A percentile compares a stretch with the other conserved stretches of the same genome.
These are phyloP conservation scores for Moesziomyces antarcticus DNA, from an alignment of 1,284 basidiomycete species.

Conservation along the genomic window DNA sequence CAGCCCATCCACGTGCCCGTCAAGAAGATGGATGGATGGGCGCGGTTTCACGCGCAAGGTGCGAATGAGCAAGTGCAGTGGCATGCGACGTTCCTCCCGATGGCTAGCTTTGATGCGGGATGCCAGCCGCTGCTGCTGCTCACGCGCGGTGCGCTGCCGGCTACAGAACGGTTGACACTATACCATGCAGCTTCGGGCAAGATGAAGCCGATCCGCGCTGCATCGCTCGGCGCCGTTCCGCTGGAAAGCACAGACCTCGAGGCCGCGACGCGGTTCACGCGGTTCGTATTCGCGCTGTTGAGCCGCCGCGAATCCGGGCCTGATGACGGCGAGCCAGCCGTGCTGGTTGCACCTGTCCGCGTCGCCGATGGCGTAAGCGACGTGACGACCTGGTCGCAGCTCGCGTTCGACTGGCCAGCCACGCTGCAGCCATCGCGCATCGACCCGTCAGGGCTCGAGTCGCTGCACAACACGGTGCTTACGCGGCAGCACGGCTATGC, in stretches of 20 bases:
- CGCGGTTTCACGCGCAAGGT: not conserved
- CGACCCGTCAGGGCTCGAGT: not conserved
- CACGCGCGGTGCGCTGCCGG: slow-evolving; percentile 11
- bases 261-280: slow-evolving; percentile 12
- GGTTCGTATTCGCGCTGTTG: slow-evolving; percentile 13
- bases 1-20: slow-evolving; percentile 22
- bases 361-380: not conserved
- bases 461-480: slow-evolving; percentile 8
- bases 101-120: slow-evolving; percentile 8
- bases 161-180: slow-evolving; percentile 19
- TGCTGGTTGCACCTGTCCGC: slow-evolving; percentile 24
- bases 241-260: slow-evolving; percentile 2
- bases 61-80: not conserved
- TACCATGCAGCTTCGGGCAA: not conserved
- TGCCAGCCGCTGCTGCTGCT: slow-evolving; percentile 32
- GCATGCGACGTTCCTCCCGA: slow-evolving; percentile 22
- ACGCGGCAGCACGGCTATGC: slow-evolving; percentile 21
- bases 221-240: slow-evolving; percentile 1
- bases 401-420: slow-evolving; percentile 11
- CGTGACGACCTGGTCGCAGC: slow-evolving; percentile 1
- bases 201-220: slow-evolving; percentile 8
- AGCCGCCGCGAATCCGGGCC: slow-evolving; percentile 3
- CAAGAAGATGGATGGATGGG: slow-evolving; percentile 34
- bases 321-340: slow-evolving; percentile 9
- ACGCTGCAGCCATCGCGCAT: not conserved